These are phyloP conservation scores for Phytopythium montanum DNA, from an alignment of 352 stramenopile species.

Conservation along the genomic window DNA sequence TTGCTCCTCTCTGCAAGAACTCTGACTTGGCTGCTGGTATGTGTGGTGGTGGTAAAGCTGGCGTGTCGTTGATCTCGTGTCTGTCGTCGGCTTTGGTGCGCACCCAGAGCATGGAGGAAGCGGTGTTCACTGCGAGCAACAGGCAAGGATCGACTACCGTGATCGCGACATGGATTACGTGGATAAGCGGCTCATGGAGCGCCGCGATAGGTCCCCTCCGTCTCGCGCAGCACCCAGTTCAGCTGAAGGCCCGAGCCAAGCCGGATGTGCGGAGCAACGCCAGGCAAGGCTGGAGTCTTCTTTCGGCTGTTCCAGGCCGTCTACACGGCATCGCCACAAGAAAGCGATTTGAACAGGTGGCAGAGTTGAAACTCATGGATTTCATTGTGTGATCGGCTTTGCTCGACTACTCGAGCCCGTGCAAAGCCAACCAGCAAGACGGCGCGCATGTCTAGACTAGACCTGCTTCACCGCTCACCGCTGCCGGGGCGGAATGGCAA, in stretches of 20 bases:
- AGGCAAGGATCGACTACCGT: no score
- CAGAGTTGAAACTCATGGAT: conserved; percentile 18
- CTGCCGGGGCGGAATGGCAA: conserved; percentile 1
- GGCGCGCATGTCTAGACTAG: conserved; percentile 3
- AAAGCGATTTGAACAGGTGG: neutral
- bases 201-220: no score
- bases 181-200: no score
- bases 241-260: no score
- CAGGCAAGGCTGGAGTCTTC: no score
- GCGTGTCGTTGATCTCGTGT: neutral
- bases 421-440: neutral
- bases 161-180: no score
- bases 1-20: conserved; percentile 10
- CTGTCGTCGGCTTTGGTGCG: neutral
- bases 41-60: neutral
- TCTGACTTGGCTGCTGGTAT: neutral
- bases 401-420: neutral
- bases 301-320: neutral
- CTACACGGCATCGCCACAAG: neutral
- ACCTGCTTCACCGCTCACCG: neutral
- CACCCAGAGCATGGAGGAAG: neutral
- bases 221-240: no score
- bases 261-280: no score
- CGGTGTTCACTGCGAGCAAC: neutral
- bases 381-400: neutral